Base-by-base conservation (phyloP, 2,329 filamentous ascomycete genomes). In the Ampelomyces quisqualis region DNA sequence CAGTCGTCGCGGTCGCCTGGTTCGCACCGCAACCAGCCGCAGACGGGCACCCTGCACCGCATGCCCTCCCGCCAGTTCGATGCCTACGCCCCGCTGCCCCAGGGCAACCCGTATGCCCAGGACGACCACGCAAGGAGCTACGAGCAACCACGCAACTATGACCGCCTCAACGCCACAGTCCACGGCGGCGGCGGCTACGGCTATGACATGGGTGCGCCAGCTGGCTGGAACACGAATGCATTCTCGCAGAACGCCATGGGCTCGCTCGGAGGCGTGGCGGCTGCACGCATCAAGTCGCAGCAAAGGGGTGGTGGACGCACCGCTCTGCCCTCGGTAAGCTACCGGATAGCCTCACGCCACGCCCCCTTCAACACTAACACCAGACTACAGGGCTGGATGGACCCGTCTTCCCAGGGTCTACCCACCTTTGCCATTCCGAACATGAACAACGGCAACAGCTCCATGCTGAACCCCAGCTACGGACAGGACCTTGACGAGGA, bases 11-110 rank as follows among this genome's bases (percentile, higher is more conserved):
- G 87, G 62, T 88, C 85, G 51, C 88, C 88, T 26, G 84, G 81
- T 62, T 82, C 85, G 21, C 82, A 86, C 65, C 86, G 86, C 46
- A 80, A 79, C 56, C 78, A 79, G 58, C 75, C 74, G 20, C 55
- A 64, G 44, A 23, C 40, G 5, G 74, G 84, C 75, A 75, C 77
- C 43, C 73, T 86, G 43, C 81, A 85, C 61, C 81, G 86, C 55
- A 84, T 86, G 64, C 75, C 82, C 29, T 90, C 89, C 56, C 81
- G 88, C 57, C 86, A 86, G 55, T 88, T 90, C 65, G 89, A 95
- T 55, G 76, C 77, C 46, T 85, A 86, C 62, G 80, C 78, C 46
- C 81, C 82, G 41, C 78, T 88, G 62, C 78, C 82, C 15, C 73
- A 75, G 34, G 32, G 29, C 46, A 81, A 80, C 43, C 75, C 90